Percentiles rank a stretch among this genome's conserved stretches.
Evolutionary conservation across 148 eudicot species (phyloP).

Genomic region (Camellia lanceoleosa): DNA sequence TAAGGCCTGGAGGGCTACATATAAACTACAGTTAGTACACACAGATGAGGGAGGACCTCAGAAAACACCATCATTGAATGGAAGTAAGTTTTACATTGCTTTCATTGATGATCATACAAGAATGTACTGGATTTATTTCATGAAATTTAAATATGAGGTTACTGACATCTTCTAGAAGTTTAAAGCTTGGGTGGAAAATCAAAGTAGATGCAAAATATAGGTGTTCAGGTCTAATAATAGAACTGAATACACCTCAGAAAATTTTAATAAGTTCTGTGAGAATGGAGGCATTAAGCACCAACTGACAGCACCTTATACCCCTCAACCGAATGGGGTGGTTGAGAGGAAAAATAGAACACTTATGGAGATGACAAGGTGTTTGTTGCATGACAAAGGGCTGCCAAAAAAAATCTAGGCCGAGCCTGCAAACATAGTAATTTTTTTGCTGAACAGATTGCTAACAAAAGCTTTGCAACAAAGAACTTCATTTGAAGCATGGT

Average conservation of each 20-base stretch:
- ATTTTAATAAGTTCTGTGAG: background rate
- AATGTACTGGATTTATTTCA: background rate
- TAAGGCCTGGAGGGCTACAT: background rate
- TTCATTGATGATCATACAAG: constrained; percentile 1
- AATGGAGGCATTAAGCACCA: background rate
- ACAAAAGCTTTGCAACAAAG: background rate
- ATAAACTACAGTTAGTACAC: background rate
- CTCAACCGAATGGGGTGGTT: background rate
- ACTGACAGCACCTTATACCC: background rate
- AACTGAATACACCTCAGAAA: background rate
- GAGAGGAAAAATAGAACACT: background rate
- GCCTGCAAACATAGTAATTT: background rate
- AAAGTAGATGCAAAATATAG: background rate
- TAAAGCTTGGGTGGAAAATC: background rate
- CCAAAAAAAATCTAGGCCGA: background rate
- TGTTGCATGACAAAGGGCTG: background rate
- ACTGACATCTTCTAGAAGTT: background rate
- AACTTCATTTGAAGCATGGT: constrained; percentile 2
- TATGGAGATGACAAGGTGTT: constrained; percentile 1
- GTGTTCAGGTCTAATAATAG: background rate
- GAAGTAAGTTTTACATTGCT: background rate
- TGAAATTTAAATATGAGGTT: background rate
- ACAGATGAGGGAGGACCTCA: background rate
- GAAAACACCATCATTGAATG: background rate
- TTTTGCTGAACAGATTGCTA: background rate